A percentile compares a stretch with the other conserved stretches of the same genome.
Conservation (phyloP, 2,329 filamentous ascomycete species). For the Clarireedia hainanense region DNA sequence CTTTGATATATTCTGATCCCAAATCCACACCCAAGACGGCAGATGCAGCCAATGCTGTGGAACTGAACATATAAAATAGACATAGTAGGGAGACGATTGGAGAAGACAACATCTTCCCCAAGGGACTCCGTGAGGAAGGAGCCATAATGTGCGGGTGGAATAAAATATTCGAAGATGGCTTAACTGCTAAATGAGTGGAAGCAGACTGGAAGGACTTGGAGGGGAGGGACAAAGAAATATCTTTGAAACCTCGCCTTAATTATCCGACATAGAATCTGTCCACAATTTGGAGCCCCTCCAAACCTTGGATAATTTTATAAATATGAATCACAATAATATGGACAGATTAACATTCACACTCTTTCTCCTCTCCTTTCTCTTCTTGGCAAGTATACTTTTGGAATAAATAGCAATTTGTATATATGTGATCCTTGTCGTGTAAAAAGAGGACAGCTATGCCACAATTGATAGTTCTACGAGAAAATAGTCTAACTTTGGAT, state of each 20-base stretch:
- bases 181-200: constrained; percentile 25
- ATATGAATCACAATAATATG: not conserved
- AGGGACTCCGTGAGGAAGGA: constrained; percentile 12
- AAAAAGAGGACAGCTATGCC: constrained; percentile 10
- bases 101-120: constrained; percentile 19
- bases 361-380: not conserved
- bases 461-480: not conserved
- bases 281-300: constrained; percentile 15
- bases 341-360: not conserved
- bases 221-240: constrained; percentile 4
- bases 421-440: constrained; percentile 1
- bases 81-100: constrained; percentile 25
- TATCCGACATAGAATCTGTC: constrained; percentile 26
- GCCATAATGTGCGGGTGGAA: constrained; percentile 21
- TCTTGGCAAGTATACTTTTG: constrained; percentile 1
- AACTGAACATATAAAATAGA: constrained; percentile 28
- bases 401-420: not conserved
- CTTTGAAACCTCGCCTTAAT: constrained; percentile 20
- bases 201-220: constrained; percentile 12
- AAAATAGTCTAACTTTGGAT: not conserved
- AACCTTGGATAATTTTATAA: not conserved
- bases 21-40: constrained; percentile 90
- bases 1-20: constrained; percentile 96
- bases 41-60: constrained; percentile 35
- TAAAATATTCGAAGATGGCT: not conserved